phyloP scores from a whole-genome alignment of 2,329 filamentous ascomycete genomes.

The Coleophoma crateriformis region DNA sequence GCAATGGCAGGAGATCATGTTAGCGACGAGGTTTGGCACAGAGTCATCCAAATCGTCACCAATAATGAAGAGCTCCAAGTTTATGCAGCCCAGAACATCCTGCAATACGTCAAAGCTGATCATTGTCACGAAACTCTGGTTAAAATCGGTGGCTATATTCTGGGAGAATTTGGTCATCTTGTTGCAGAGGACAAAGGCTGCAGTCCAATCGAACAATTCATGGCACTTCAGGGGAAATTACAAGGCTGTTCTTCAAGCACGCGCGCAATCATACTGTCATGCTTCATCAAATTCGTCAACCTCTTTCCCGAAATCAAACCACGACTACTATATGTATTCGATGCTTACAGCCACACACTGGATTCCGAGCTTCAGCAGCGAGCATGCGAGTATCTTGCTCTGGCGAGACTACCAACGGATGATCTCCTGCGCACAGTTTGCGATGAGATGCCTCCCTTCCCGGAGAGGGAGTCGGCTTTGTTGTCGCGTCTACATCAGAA shows the following conservation, averaged over 20 bases:
- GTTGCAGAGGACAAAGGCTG: slow-evolving; percentile 89
- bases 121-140: slow-evolving; percentile 95
- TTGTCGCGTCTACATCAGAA: slow-evolving; percentile 92
- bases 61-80: slow-evolving; percentile 98
- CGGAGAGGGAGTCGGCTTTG: slow-evolving; percentile 85
- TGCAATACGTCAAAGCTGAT: slow-evolving; percentile 87
- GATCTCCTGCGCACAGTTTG: slow-evolving; percentile 89
- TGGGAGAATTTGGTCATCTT: slow-evolving; percentile 95
- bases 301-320: slow-evolving; percentile 98
- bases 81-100: slow-evolving; percentile 88
- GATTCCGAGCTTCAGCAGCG: slow-evolving; percentile 95
- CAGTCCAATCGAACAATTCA: slow-evolving; percentile 94
- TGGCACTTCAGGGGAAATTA: slow-evolving; percentile 88
- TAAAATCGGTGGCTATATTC: slow-evolving; percentile 93
- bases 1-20: slow-evolving; percentile 97
- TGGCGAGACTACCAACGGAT: slow-evolving; percentile 82
- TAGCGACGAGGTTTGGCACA: slow-evolving; percentile 98
- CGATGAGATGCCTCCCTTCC: slow-evolving; percentile 98
- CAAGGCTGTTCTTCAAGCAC: slow-evolving; percentile 84
- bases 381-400: slow-evolving; percentile 87
- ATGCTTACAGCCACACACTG: slow-evolving; percentile 86
- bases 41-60: slow-evolving; percentile 96
- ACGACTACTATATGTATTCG: slow-evolving; percentile 85
- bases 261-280: slow-evolving; percentile 88
- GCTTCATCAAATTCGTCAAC: slow-evolving; percentile 97